Conservation (phyloP, 345 rosid species). For the Noccaea caerulescens region DNA sequence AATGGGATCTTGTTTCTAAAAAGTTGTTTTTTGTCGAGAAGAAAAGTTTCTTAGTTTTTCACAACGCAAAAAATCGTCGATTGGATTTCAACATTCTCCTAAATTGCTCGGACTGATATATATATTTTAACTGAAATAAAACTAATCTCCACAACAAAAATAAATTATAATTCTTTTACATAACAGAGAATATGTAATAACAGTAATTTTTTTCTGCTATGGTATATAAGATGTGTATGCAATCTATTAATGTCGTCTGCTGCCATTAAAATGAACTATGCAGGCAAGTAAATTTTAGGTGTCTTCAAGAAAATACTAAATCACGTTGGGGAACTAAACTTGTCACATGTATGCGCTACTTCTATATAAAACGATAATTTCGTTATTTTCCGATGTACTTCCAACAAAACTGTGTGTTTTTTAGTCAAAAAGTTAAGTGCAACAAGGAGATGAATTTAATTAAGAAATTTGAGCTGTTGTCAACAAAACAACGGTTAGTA, state of each 20-base stretch:
- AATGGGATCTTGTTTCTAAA: not conserved
- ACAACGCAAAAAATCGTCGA: not conserved
- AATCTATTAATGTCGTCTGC: not conserved
- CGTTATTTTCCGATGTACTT: not conserved
- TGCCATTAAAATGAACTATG: not conserved
- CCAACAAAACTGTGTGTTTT: not conserved
- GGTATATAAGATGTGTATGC: too few species aligned
- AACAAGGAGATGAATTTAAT: not conserved
- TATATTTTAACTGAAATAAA: too few species aligned
- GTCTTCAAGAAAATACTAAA: not conserved
- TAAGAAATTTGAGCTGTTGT: not conserved
- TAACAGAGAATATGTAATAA: too few species aligned
- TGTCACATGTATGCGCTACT: not conserved
- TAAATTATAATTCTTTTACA: too few species aligned
- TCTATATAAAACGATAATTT: not conserved
- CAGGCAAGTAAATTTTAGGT: not conserved
- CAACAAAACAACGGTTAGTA: slow-evolving; percentile 10
- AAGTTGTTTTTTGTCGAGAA: slow-evolving; percentile 10
- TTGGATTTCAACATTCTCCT: too few species aligned
- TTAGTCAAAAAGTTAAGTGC: not conserved
- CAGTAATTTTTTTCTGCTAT: too few species aligned
- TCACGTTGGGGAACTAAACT: not conserved
- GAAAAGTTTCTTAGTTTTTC: not conserved
- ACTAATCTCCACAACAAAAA: too few species aligned
- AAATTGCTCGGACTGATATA: too few species aligned